Conservation (phyloP, 2,329 filamentous ascomycete genomes). For the Hirsutella minnesotensis region DNA sequence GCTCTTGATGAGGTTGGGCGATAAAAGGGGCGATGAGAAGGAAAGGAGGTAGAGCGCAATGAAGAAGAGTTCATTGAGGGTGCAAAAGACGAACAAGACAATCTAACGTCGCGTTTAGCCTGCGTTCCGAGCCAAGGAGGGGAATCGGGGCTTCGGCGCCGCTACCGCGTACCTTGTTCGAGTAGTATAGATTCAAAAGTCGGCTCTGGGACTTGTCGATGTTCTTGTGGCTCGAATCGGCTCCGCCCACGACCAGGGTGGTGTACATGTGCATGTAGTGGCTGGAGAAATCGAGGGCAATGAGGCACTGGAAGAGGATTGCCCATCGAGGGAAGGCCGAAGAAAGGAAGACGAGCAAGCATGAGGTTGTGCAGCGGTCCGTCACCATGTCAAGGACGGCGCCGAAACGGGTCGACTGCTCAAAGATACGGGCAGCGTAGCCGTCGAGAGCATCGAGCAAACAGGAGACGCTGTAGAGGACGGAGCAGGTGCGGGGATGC, state of each 20-base stretch:
- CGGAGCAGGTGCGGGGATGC: conserved; percentile 87
- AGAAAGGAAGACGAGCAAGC: conserved; percentile 85
- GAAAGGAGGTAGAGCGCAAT: conserved; percentile 95
- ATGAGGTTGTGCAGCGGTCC: conserved; percentile 92
- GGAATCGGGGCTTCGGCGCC: background rate
- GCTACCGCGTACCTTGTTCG: conserved; percentile 64
- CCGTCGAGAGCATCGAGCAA: conserved; percentile 92
- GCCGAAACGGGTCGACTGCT: conserved; percentile 91
- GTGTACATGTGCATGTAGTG: conserved; percentile 99
- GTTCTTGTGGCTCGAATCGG: conserved; percentile 79
- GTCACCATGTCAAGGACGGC: conserved; percentile 99
- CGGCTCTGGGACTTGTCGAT: conserved; percentile 79
- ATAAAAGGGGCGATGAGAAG: conserved; percentile 83
- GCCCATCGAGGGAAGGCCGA: conserved; percentile 92
- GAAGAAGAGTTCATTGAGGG: conserved; percentile 92
- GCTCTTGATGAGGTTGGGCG: conserved; percentile 65
- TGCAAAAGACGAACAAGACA: conserved; percentile 84
- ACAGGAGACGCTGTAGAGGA: conserved; percentile 88
- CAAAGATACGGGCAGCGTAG: conserved; percentile 65
- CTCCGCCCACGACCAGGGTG: conserved; percentile 76
- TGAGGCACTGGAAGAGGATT: conserved; percentile 86
- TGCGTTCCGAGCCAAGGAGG: background rate
- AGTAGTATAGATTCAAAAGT: conserved; percentile 92
- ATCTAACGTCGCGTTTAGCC: conserved; percentile 38
- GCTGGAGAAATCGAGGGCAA: conserved; percentile 84